Evolutionary conservation across 495 filamentous ascomycete species (phyloP), one percentile per base, ranked within the genome.

Genomic region (Neurospora sp.): DNA sequence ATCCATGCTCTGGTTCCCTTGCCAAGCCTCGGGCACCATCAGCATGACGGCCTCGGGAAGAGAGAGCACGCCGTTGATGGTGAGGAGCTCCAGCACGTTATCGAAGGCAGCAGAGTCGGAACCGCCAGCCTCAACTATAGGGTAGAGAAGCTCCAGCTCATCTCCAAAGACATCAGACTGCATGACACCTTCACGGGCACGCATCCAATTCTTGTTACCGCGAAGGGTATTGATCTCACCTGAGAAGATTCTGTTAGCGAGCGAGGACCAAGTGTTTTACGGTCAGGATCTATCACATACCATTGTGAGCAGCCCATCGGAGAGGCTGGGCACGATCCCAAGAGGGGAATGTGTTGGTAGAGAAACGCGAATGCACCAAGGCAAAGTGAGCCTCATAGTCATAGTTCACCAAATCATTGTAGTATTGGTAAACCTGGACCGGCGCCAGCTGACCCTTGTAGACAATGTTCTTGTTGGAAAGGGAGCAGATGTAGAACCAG

Each of bases 141-240:
- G 96, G 77, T 98, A 98, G 31, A 99, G 86, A 71, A 83, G 83
- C 79, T 99, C 93, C 1, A 99, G 90, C 80, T 97, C 94, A 39
- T 97, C 94, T 69, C 92, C 93, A 77, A 99, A 98, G 70, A 97
- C 87, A 53, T 93, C 89, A 7, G 96, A 98, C 78, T 92, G 91
- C 86, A 99, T 92, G 70, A 97, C 92, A 81, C 96, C 96, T 81
- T 99, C 96, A 79, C 96, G 91, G 69, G 96, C 95, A 72, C 96
- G 90, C 96, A 99, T 99, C 96, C 96, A 99, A 84, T 99, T 99
- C 87, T 99, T 99, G 85, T 99, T 99, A 69, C 96, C 96, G 76
- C 96, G 92, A 74, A 99, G 85, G 4, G 96, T 99, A 81, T 99
- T 99, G 76, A 99, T 98, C 83, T 99, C 96, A 85, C 87, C 85